Base-by-base conservation (phyloP, 1,284 basidiomycete species). In the Austroboletus olivaceoglutinosus region DNA sequence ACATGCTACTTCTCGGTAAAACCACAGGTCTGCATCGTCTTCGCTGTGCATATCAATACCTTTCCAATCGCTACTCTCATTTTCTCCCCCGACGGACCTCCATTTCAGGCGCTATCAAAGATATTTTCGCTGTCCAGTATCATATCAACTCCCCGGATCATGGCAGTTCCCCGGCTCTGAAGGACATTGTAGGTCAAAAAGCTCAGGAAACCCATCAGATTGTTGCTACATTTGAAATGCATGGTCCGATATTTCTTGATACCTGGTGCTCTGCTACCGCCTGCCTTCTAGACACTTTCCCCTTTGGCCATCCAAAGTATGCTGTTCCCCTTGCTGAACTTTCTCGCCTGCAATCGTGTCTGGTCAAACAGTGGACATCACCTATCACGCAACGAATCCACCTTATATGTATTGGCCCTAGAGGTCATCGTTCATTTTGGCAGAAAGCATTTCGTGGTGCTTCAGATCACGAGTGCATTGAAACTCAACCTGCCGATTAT, bases 211-310 rank as follows among this genome's bases (percentile, higher is more conserved):
- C n/a, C n/a, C n/a, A n/a, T n/a, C n/a, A n/a, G n/a, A n/a, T n/a
- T 25, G 8, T 25, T 25, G 23, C 4, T 25, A 25, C 4, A 21
- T 10, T 25, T 43, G 80, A 82, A 47, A 51, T 80, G 2, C 45
- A 55, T 4, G 69, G 69, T 38, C 81, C 81, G 0, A 23, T 52
- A 0, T 52, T 58, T 0, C 76, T 79, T 51, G 53, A 62, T 4
- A 61, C 69, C 31, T 82, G 80, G 81, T 66, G 81, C 15, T 58
- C 59, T 3, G 61, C 58, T 4, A 80, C 77, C 0, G 73, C 71
- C 43, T 45, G 54, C 9, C 56, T 82, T 38, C 59, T 75, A 12
- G 54, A 66, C 43, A 56, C 63, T 5, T 43, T 51, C 3, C 9
- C 45, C 18, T 9, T 10, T 1, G n/a, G 40, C 13, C 18, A 37